Base-by-base conservation (phyloP, 225 moss, liverwort and hornwort species). In the Antitrichia curtipendula region DNA sequence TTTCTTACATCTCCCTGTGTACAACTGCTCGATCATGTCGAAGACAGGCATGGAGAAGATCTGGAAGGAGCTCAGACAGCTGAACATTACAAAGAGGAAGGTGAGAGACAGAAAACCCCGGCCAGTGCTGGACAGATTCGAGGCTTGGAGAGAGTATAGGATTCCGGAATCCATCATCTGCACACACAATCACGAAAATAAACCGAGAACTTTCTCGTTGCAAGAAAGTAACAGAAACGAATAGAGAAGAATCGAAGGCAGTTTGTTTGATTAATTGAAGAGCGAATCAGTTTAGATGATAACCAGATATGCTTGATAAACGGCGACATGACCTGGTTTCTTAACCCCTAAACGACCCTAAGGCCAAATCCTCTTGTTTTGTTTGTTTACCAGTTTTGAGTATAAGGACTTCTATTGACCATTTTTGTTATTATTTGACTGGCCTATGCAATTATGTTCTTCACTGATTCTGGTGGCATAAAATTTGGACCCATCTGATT, bases 31-130 rank as follows among this genome's bases (percentile, higher is more conserved):
- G 2, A 90, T 86, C 90, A 93, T 90, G 75, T 96, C 95, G 78
- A 96, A 93, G 24, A 95, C 85, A 12, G 95, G 92, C 95, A 96
- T 96, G 53, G 96, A 92, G 71, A 94, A 96, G 82, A 96, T 94
- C 85, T 95, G 95, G 87, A 96, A 94, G 80, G 93, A 94, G 93
- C 95, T 94, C 57, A 96, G 89, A 9, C 92, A 95, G 87, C 93
- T 92, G 81, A 93, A 85, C 88, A 91, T 91, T 41, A 96, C 88
- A 11, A 94, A 92, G 32, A 95, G 86, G 89, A 94, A 96, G 57
- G 93, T 94, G 66, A 93, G 88, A 16, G 92, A 87, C 2, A 93
- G 93, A 27, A 95, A 88, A 24, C 45, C 83, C 34, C 90, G 86
- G 32, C 87, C 89, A n/a, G 89, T 68, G 13, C 79, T 70, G 56